Percentiles rank a stretch among this genome's conserved stretches.
phyloP scores from a whole-genome alignment of 768 basidiomycete genomes.

The Auricularia heimuer region DNA sequence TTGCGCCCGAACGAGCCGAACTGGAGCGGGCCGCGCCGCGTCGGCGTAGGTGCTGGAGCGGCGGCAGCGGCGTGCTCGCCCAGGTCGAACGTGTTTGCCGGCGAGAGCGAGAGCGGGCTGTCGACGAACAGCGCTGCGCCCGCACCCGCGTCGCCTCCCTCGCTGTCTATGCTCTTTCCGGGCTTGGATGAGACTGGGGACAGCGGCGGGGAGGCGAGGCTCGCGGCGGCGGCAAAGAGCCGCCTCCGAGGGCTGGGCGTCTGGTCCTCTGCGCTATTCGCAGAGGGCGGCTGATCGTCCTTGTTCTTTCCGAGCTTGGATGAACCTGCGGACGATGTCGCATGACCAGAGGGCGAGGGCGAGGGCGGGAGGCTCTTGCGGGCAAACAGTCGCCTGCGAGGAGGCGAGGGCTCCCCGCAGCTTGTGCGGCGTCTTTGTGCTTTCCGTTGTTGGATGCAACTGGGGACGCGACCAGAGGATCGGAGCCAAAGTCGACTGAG shows the following conservation, averaged over 20 bases:
- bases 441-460: background rate
- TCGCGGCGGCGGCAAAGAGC: background rate
- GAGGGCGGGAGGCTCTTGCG: background rate
- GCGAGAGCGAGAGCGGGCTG: background rate
- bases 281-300: background rate
- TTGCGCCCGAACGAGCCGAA: background rate
- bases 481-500: background rate
- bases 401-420: background rate
- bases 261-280: background rate
- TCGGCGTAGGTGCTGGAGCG: too few species aligned
- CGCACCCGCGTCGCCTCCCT: background rate
- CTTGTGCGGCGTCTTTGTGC: background rate
- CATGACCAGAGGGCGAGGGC: background rate
- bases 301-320: background rate
- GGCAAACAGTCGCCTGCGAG: background rate
- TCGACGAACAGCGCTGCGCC: background rate
- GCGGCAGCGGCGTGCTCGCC: background rate
- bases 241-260: background rate
- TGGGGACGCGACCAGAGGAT: background rate
- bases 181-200: background rate
- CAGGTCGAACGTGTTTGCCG: background rate
- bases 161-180: background rate
- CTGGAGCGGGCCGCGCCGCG: too few species aligned
- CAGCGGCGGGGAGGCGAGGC: background rate
- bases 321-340: background rate